These are phyloP conservation scores for Porcisia hertigi DNA, from an alignment of 208 protist species.

Conservation along the genomic window DNA sequence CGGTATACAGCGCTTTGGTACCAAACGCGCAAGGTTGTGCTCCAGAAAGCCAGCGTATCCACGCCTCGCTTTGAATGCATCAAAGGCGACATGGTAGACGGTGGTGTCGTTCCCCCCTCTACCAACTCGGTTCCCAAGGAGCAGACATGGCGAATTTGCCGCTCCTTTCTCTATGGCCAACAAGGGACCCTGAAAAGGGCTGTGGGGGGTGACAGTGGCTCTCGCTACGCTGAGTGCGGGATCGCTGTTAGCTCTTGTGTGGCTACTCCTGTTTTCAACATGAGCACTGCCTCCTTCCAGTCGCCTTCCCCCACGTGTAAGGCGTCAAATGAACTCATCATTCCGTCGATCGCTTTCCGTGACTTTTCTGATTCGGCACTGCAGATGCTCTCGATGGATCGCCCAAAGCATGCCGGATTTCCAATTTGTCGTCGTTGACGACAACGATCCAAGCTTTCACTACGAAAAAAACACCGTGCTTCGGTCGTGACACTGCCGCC, in stretches of 20 bases:
- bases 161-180: slow-evolving; percentile 52
- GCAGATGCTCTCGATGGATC: slow-evolving; percentile 27
- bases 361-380: slow-evolving; percentile 29
- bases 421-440: slow-evolving; percentile 52
- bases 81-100: slow-evolving; percentile 43
- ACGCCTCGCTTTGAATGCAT: slow-evolving; percentile 39
- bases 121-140: slow-evolving; percentile 28
- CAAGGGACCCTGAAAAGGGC: slow-evolving; percentile 22
- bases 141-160: slow-evolving; percentile 58
- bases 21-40: slow-evolving; percentile 40
- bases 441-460: slow-evolving; percentile 36
- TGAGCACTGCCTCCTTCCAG: slow-evolving; percentile 17
- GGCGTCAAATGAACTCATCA: slow-evolving; percentile 32
- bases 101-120: slow-evolving; percentile 40
- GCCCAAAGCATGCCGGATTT: slow-evolving; percentile 46
- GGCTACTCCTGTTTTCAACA: slow-evolving; percentile 41
- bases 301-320: slow-evolving; percentile 18
- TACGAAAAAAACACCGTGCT: slow-evolving; percentile 45
- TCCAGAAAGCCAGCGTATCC: slow-evolving; percentile 36
- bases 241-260: slow-evolving; percentile 37
- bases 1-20: slow-evolving; percentile 35
- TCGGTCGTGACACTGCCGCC: slow-evolving; percentile 23
- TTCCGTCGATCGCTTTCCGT: slow-evolving; percentile 37
- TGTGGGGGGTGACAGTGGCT: slow-evolving; percentile 33
- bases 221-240: slow-evolving; percentile 45